A percentile compares a stretch with the other conserved stretches of the same genome.
Conservation (phyloP, 1,139 yeast genomes). For the Pichia sp. region DNA sequence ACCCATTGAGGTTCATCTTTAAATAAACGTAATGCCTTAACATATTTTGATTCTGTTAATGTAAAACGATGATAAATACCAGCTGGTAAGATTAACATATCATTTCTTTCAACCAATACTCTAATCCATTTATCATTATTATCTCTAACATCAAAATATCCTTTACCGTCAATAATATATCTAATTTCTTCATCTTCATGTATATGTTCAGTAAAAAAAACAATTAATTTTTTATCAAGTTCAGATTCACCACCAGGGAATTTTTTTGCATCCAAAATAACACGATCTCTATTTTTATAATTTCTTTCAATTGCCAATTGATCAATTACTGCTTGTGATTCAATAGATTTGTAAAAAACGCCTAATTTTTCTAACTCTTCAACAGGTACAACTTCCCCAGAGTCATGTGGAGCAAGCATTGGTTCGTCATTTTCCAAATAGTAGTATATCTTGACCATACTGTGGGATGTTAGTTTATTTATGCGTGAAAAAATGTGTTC, state of each 20-base stretch:
- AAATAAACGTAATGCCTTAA: slow-evolving; percentile 77
- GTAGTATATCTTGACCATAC: slow-evolving; percentile 41
- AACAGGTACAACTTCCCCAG: slow-evolving; percentile 49
- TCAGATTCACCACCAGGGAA: slow-evolving; percentile 59
- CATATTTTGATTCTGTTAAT: slow-evolving; percentile 50
- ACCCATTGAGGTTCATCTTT: slow-evolving; percentile 97
- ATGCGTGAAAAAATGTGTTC: no score
- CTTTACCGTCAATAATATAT: slow-evolving; percentile 82
- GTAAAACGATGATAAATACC: slow-evolving; percentile 94
- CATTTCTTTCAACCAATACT: slow-evolving; percentile 55
- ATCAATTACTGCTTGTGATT: slow-evolving; percentile 53
- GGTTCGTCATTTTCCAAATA: slow-evolving; percentile 61
- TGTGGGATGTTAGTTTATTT: no score
- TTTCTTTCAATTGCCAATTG: slow-evolving; percentile 59
- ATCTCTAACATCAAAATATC: slow-evolving; percentile 84
- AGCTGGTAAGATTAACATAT: slow-evolving; percentile 73
- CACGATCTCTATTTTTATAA: slow-evolving; percentile 76
- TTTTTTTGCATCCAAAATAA: slow-evolving; percentile 53
- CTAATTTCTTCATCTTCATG: slow-evolving; percentile 98
- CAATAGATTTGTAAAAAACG: slow-evolving; percentile 57
- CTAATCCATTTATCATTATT: slow-evolving; percentile 65
- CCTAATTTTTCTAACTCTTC: slow-evolving; percentile 56
- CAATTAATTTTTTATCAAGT: slow-evolving; percentile 58
- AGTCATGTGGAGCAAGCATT: slow-evolving; percentile 69
- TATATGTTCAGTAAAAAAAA: slow-evolving; percentile 78